A percentile compares a stretch with the other conserved stretches of the same genome.
These are phyloP conservation scores for Diaporthe aspalathi DNA, from an alignment of 2,329 filamentous ascomycete genomes.

Conservation along the genomic window DNA sequence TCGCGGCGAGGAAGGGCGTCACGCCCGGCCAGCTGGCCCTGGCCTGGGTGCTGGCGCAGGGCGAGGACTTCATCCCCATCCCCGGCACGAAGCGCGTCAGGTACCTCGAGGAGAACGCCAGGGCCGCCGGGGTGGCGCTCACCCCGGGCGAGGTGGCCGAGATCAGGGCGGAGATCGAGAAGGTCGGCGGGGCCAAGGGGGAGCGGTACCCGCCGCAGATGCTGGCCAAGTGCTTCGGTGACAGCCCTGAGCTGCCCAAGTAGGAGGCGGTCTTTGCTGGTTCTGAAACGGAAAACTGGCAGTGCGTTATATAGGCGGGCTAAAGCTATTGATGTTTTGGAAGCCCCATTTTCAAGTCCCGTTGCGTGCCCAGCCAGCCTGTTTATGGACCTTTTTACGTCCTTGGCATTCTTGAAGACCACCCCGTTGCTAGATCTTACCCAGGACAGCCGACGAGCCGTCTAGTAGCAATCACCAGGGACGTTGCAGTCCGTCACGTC, in stretches of 20 bases:
- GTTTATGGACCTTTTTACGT: background rate
- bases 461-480: background rate
- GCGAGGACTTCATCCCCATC: conserved; percentile 54
- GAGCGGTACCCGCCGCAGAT: conserved; percentile 31
- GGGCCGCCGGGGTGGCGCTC: conserved; percentile 48
- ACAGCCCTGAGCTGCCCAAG: conserved; percentile 34
- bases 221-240: conserved; percentile 32
- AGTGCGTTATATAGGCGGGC: background rate
- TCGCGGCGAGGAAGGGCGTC: conserved; percentile 49
- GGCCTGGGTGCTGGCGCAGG: conserved; percentile 64
- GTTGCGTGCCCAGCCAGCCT: background rate
- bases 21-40: conserved; percentile 64
- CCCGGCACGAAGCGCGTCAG: conserved; percentile 50
- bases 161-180: conserved; percentile 52
- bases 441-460: background rate
- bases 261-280: background rate
- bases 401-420: background rate
- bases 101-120: conserved; percentile 41
- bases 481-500: background rate
- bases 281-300: background rate
- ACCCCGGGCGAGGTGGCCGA: conserved; percentile 50
- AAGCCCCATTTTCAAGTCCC: background rate
- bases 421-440: background rate
- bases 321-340: background rate
- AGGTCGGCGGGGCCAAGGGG: conserved; percentile 38